Percentiles rank a stretch among this genome's conserved stretches.
phyloP scores from a whole-genome alignment of 805 yeast genomes.

The Schizosaccharomyces osmophilus region DNA sequence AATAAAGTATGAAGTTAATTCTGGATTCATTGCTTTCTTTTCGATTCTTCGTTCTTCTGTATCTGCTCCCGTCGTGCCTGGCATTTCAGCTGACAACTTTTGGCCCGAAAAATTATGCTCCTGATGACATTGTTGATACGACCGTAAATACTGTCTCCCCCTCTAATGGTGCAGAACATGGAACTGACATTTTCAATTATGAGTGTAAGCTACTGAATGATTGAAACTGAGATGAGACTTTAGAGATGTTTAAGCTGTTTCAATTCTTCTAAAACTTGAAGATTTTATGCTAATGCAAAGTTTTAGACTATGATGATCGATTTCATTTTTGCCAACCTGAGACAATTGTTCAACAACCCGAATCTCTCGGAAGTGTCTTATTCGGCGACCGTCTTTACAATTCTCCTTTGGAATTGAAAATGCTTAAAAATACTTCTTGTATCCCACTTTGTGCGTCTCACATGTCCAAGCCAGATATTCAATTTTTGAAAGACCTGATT shows the following conservation, averaged over 20 bases:
- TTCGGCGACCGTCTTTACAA: conserved; percentile 90
- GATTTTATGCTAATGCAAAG: neutral
- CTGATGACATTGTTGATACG: conserved; percentile 49
- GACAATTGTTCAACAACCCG: conserved; percentile 33
- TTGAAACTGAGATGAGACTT: neutral
- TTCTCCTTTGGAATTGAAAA: conserved; percentile 62
- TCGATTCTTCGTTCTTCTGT: neutral
- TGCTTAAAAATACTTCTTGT: conserved; percentile 55
- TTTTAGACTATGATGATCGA: conserved; percentile 40
- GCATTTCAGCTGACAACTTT: neutral
- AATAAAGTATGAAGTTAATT: neutral
- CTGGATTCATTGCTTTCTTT: neutral
- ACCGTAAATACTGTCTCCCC: conserved; percentile 22
- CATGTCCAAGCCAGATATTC: conserved; percentile 42
- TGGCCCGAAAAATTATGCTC: conserved; percentile 20
- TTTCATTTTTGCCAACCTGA: conserved; percentile 61
- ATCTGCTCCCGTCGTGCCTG: neutral
- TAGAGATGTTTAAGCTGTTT: too few relatives aligned
- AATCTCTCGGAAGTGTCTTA: conserved; percentile 72
- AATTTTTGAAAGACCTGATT: conserved; percentile 55
- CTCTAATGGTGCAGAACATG: neutral
- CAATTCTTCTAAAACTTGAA: neutral
- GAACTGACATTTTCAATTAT: conserved; percentile 3
- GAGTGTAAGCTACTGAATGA: conserved; percentile 13
- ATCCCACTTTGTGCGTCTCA: conserved; percentile 31